phyloP scores from a whole-genome alignment of 352 stramenopile genomes.

The Phytophthora vignae region DNA sequence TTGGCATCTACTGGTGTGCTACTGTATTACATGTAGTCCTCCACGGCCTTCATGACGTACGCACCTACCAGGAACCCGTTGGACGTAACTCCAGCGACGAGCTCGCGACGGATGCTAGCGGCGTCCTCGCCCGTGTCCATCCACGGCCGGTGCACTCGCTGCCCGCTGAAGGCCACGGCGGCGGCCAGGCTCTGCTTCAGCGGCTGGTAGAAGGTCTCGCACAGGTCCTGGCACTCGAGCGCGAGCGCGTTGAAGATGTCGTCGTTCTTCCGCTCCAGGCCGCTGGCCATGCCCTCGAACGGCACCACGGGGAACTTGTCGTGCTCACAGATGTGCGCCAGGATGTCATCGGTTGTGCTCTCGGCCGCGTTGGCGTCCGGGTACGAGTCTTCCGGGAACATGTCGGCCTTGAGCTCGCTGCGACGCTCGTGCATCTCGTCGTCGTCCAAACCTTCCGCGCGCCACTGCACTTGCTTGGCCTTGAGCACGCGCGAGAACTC shows the following conservation, averaged over 20 bases:
- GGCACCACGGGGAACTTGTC: conserved; percentile 54
- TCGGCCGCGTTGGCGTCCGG: conserved; percentile 58
- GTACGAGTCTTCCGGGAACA: conserved; percentile 61
- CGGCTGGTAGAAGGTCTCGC: conserved; percentile 44
- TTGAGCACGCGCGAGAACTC: conserved; percentile 51
- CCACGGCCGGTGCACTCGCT: conserved; percentile 52
- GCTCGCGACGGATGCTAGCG: conserved; percentile 42
- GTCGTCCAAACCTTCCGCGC: conserved; percentile 45
- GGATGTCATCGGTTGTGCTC: conserved; percentile 52
- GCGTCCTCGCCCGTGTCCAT: conserved; percentile 49
- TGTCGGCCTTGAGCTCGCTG: conserved; percentile 56
- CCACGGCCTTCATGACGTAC: conserved; percentile 42
- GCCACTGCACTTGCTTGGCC: conserved; percentile 45
- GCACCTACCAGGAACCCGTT: conserved; percentile 52
- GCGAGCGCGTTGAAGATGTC: conserved; percentile 60
- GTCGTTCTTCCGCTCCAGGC: conserved; percentile 55
- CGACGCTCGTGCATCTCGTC: conserved; percentile 61
- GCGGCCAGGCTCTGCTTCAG: conserved; percentile 40
- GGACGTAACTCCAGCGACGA: conserved; percentile 44
- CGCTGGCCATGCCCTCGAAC: conserved; percentile 45
- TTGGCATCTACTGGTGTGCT: background rate
- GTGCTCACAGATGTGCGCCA: conserved; percentile 65
- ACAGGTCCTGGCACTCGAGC: conserved; percentile 48
- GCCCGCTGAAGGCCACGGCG: conserved; percentile 30
- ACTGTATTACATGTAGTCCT: conserved; percentile 22